Conservation (phyloP, 1,139 yeast species). For the Suzukiozyma palmioleophila region DNA sequence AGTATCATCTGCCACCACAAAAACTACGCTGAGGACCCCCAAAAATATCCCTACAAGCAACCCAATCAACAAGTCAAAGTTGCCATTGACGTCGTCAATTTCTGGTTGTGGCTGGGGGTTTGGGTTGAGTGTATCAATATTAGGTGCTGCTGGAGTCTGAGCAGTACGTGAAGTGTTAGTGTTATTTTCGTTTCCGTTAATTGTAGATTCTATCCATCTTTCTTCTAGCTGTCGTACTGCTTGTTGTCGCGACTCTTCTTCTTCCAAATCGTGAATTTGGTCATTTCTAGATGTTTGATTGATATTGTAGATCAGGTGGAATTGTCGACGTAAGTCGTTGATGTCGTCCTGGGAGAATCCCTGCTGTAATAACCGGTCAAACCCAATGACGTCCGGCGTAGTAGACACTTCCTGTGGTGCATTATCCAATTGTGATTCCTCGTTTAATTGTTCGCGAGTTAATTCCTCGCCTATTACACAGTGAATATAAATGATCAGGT, state of each 20-base stretch:
- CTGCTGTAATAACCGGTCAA: conserved; percentile 75
- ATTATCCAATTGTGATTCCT: conserved; percentile 61
- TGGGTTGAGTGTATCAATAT: not conserved
- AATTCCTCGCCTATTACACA: conserved; percentile 77
- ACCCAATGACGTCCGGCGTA: conserved; percentile 73
- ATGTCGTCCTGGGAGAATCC: conserved; percentile 82
- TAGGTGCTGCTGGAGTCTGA: conserved; percentile 12
- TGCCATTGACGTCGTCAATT: conserved; percentile 35
- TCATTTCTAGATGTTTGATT: conserved; percentile 7
- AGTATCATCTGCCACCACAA: conserved; percentile 52
- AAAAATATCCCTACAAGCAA: conserved; percentile 58
- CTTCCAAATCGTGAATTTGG: conserved; percentile 39
- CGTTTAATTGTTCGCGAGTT: conserved; percentile 51
- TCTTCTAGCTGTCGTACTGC: conserved; percentile 70
- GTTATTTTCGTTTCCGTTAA: conserved; percentile 21
- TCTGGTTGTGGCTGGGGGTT: conserved; percentile 21
- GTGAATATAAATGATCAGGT: conserved; percentile 53
- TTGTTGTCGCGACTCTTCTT: conserved; percentile 32
- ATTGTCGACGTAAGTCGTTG: conserved; percentile 66
- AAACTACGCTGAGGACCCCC: conserved; percentile 57
- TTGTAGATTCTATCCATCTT: conserved; percentile 85
- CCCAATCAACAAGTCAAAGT: conserved; percentile 61
- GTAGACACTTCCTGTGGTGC: conserved; percentile 48
- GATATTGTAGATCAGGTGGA: conserved; percentile 51
- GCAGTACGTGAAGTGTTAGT: conserved; percentile 6